Base-by-base conservation (phyloP, 441 rosid genomes). In the Hypseocharis bilobata region DNA sequence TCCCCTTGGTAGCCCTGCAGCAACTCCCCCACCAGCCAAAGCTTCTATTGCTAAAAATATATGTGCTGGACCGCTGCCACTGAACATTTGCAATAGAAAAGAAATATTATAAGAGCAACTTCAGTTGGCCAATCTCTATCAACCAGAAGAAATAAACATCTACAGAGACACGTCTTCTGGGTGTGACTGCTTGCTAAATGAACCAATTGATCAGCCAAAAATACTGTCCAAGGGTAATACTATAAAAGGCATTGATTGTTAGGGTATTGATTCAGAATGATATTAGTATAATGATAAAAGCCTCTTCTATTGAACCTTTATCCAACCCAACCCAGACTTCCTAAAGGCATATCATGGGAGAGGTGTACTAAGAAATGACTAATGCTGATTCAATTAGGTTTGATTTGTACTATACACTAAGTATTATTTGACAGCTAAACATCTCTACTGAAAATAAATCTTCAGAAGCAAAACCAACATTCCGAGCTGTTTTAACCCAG, bases 51-150 rank as follows among this genome's bases (percentile, higher is more conserved):
- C 95, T 67, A 90, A 72, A 77, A 67, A 90, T 52, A 92, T 70
- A 69, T 90, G 88, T 8, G 97, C 96, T 38, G 97, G 97, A 59
- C 97, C 96, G 36, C 98, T 92, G 40, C 95, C 97, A 71, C 97
- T 92, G 83, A 59, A 67, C 11, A 72, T 40, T 56, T 70, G 26
- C 28, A 30, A 60, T 56, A 26, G 58, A 72, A 16, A 20, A 57
- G 16, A 28, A 58, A 2, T 60, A n/a, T 36, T 11, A 23, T 11
- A 11, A 62, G 23, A 29, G 56, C 55, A 51, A 71, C 19, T 0
- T 36, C 14, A 61, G 13, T 25, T 17, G 29, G 19, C 0, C 36
- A 22, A 27, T 17, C 36, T 30, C 58, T 8, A 62, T 34, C 13
- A 3, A 23, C 19, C 3, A 5, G 30, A 42, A 52, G 23, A 38